Conservation (phyloP, 2,329 filamentous ascomycete species). For the Trichoderma sp. region DNA sequence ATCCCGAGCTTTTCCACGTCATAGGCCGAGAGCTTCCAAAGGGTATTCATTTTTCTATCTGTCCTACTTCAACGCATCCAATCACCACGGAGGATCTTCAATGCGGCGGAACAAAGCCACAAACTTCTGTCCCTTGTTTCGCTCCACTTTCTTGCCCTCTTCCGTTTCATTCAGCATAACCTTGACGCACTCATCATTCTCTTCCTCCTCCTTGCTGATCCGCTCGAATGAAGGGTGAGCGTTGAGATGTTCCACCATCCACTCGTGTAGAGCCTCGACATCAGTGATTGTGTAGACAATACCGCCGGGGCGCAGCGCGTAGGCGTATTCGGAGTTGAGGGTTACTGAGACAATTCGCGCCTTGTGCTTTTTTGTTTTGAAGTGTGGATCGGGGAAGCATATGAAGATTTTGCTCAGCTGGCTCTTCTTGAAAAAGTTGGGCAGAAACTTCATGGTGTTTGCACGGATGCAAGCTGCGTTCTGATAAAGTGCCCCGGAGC, state of each 20-base stretch:
- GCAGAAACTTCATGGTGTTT: slow-evolving; percentile 99
- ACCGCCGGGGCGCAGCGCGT: slow-evolving; percentile 79
- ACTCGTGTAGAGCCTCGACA: slow-evolving; percentile 88
- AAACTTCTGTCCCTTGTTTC: slow-evolving; percentile 89
- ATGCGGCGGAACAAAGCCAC: slow-evolving; percentile 84
- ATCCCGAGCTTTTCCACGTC: neutral
- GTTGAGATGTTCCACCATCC: slow-evolving; percentile 89
- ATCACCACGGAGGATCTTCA: slow-evolving; percentile 77
- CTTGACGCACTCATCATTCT: slow-evolving; percentile 70
- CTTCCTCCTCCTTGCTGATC: slow-evolving; percentile 68
- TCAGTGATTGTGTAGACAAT: slow-evolving; percentile 96
- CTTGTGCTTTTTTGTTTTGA: slow-evolving; percentile 97
- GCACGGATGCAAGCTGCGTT: slow-evolving; percentile 88
- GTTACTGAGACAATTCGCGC: slow-evolving; percentile 89
- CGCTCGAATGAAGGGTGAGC: slow-evolving; percentile 79
- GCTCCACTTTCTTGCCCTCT: slow-evolving; percentile 93
- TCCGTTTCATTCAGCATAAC: slow-evolving; percentile 86
- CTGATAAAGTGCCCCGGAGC: slow-evolving; percentile 65
- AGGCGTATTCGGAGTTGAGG: slow-evolving; percentile 92
- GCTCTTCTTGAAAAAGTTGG: slow-evolving; percentile 85
- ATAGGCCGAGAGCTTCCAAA: neutral
- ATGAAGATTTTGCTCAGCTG: slow-evolving; percentile 93
- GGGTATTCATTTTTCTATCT: slow-evolving; percentile 1
- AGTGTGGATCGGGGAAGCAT: slow-evolving; percentile 97
- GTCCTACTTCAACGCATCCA: neutral